Evolutionary conservation across 176 grass and related monocot genomes (phyloP), one percentile per base, ranked within the genome.

Genomic region (Areca catechu): DNA sequence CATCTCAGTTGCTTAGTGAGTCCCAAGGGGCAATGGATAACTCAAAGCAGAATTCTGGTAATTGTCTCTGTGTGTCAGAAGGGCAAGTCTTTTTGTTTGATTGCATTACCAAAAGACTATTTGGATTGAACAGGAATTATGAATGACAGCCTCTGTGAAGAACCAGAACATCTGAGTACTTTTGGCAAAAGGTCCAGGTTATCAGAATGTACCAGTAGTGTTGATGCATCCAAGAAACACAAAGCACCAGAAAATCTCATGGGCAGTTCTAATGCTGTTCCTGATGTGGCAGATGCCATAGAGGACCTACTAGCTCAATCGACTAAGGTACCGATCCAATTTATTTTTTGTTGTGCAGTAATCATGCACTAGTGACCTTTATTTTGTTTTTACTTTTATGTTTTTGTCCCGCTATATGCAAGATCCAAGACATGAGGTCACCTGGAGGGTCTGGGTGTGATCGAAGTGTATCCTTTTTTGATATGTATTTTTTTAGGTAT

Each of bases 271-370:
- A 62, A 71, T 51, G 51, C 65, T 75, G 80, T 79, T 82, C 75
- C 83, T 75, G 83, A 90, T 48, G 80, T 96, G 60, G 83, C 83
- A 62, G 86, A 90, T 72, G 86, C 86, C 43, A 82, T 96, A 74
- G 78, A 97, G 69, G 80, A 90, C 71, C 69, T 91, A 66, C 58
- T 90, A 62, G 82, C 72, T 59, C 82, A 85, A 60, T 88, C 92
- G 65, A 76, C 83, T 24, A 97, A 81, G 80, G 85, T 89, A 82
- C 27, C 50, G 20, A 62, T 66, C 74, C 58, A 30, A 14, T 23
- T 22, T 55, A 47, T 19, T 62, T 24, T 22, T 43, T 43, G 34
- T 43, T 43, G 5, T 43, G 53, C 15, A 54, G 22, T 30, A 22
- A 16, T 58, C 9, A 43, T 56, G 47, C 27, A 50, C 34, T 71